Conservation (phyloP, 1,284 basidiomycete genomes). For the Chiua sp. region DNA sequence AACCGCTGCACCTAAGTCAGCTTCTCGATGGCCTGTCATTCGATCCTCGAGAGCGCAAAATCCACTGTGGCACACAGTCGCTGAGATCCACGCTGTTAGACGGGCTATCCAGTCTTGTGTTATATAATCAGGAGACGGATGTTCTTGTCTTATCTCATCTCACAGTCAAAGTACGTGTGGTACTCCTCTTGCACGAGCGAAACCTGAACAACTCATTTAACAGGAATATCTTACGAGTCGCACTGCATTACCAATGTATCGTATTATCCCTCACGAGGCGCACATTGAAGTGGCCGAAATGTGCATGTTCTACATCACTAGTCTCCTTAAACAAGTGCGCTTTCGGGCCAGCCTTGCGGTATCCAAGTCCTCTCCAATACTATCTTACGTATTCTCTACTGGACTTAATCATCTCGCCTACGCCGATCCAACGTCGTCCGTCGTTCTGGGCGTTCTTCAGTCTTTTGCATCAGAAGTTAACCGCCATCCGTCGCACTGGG, state of each 20-base stretch:
- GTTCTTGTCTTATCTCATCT: conserved; percentile 1
- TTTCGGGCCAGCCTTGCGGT: not conserved
- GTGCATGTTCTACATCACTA: conserved; percentile 4
- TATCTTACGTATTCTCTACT: conserved; percentile 1
- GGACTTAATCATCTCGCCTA: conserved; percentile 7
- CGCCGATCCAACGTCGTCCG: not conserved
- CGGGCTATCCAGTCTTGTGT: conserved; percentile 3
- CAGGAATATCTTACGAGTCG: conserved; percentile 5
- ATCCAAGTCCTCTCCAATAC: not conserved
- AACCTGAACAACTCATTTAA: not conserved
- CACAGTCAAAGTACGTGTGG: conserved; percentile 4
- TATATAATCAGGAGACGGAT: conserved; percentile 1
- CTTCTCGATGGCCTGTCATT: not conserved
- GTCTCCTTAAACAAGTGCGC: not conserved
- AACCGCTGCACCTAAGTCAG: not conserved
- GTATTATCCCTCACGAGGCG: not conserved
- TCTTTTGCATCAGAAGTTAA: not conserved
- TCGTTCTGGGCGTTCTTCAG: not conserved
- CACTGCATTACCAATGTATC: not conserved
- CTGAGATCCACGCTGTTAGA: not conserved
- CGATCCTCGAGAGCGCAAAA: not conserved
- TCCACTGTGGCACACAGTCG: not conserved
- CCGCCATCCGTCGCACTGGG: not conserved
- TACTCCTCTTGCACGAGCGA: not conserved
- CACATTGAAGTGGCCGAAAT: not conserved